These are phyloP conservation scores for Jatropha podagrica DNA, from an alignment of 441 rosid species.

Conservation along the genomic window DNA sequence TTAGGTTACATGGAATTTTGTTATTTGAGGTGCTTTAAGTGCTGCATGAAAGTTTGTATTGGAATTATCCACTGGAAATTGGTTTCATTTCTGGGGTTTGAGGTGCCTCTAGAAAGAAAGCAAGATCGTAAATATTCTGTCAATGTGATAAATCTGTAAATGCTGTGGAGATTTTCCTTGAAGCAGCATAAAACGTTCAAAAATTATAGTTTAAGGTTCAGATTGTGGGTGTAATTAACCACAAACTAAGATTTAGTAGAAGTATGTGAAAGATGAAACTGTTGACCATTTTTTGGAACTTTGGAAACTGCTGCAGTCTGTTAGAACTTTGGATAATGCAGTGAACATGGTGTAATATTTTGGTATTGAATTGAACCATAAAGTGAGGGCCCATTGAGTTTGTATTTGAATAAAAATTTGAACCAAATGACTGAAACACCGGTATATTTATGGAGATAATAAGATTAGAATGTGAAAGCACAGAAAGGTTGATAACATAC, in stretches of 20 bases:
- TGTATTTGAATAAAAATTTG: background rate
- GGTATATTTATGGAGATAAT: background rate
- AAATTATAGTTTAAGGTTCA: background rate
- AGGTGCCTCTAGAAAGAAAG: background rate
- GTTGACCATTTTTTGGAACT: background rate
- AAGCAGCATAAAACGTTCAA: background rate
- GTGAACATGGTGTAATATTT: background rate
- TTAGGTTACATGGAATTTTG: background rate
- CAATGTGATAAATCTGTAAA: background rate
- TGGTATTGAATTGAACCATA: background rate
- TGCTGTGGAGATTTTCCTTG: background rate
- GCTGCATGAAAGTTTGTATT: background rate
- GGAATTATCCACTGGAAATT: background rate
- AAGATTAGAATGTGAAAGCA: background rate
- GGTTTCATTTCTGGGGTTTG: conserved; percentile 5
- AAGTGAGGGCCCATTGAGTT: background rate
- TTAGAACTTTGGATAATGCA: background rate
- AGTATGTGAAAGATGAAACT: background rate
- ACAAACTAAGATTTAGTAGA: background rate
- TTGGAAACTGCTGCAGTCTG: background rate
- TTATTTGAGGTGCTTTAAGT: background rate
- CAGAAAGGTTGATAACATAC: background rate
- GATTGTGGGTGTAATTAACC: background rate
- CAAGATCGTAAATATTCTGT: background rate
- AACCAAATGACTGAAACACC: background rate